Base-by-base conservation (phyloP, 2,329 filamentous ascomycete species). In the Trichoderma pleuroti region DNA sequence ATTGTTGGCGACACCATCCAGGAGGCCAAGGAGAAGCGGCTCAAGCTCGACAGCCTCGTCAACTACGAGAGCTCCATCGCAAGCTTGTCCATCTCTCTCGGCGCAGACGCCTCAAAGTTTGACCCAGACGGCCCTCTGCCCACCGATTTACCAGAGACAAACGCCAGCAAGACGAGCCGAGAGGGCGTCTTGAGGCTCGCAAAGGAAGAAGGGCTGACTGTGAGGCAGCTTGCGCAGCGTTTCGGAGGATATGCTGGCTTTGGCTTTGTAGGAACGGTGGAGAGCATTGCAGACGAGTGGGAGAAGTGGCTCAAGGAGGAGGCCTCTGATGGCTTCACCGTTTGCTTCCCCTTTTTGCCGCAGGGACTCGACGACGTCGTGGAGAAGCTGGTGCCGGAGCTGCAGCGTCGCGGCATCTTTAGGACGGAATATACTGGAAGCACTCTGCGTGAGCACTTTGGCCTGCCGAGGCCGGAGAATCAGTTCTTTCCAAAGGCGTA, bases 61-160 rank as follows among this genome's bases (percentile, higher is more conserved):
- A 84, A 87, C 74, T 87, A 86, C 60, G 85, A 87, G 59, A 86
- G 83, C 73, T 82, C 83, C 4, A 86, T 88, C 72, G 84, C 84
- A 0, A 87, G 85, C 2, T 75, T 88, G 49, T 86, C 85, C 0
- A 79, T 87, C 39, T 73, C 78, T 0, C 79, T 87, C 1, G 85
- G 85, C 1, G 78, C 78, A 0, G 85, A 87, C 77, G 84, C 79
- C 1, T 83, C 84, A 2, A 77, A 72, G 0, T 83, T 85, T 34
- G 84, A 87, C 62, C 85, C 84, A 0, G 85, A 88, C 72, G 81
- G 76, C 0, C 83, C 82, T 1, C 76, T 88, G 6, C 86, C 86
- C 1, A 74, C 75, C 0, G 81, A 86, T 6, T 74, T 88, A 3
- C 85, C 86, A 0, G 84, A 86, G 61, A 87, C 85, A 0, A 87